These are phyloP conservation scores for Kockiozyma suomiensis DNA, from an alignment of 805 yeast species.

Conservation along the genomic window DNA sequence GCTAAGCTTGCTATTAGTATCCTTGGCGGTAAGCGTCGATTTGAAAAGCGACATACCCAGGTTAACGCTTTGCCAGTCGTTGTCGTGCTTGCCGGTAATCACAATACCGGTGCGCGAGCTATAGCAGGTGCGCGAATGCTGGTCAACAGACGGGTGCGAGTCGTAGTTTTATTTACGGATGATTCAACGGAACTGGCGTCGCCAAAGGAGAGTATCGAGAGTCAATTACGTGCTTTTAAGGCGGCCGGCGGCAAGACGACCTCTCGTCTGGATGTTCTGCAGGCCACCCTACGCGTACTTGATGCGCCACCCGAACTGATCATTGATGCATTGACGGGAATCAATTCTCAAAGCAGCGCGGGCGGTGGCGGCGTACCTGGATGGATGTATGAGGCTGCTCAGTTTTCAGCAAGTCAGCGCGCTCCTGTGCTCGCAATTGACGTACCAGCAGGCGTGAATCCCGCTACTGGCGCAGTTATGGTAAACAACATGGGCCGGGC, in stretches of 20 bases:
- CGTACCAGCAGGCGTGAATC: conserved; percentile 80
- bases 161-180: conserved; percentile 48
- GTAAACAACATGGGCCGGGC: conserved; percentile 35
- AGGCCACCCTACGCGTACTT: conserved; percentile 46
- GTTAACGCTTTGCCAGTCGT: conserved; percentile 81
- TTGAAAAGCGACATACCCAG: conserved; percentile 68
- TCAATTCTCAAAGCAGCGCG: conserved; percentile 54
- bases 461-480: conserved; percentile 70
- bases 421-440: conserved; percentile 67
- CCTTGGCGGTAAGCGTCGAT: conserved; percentile 70
- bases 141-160: conserved; percentile 71
- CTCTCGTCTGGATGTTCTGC: conserved; percentile 38
- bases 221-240: conserved; percentile 60
- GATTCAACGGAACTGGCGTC: conserved; percentile 27
- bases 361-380: conserved; percentile 27
- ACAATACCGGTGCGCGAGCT: conserved; percentile 72
- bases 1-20: conserved; percentile 60
- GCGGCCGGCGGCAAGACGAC: conserved; percentile 71
- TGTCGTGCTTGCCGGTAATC: conserved; percentile 66
- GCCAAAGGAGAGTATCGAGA: conserved; percentile 34
- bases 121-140: conserved; percentile 79
- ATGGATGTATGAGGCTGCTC: conserved; percentile 48
- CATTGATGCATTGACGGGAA: conserved; percentile 84
- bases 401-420: conserved; percentile 64
- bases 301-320: conserved; percentile 79